Evolutionary conservation across 192 early-diverging fungal species (phyloP).

Genomic region (Thoreauomyces humboldtii): DNA sequence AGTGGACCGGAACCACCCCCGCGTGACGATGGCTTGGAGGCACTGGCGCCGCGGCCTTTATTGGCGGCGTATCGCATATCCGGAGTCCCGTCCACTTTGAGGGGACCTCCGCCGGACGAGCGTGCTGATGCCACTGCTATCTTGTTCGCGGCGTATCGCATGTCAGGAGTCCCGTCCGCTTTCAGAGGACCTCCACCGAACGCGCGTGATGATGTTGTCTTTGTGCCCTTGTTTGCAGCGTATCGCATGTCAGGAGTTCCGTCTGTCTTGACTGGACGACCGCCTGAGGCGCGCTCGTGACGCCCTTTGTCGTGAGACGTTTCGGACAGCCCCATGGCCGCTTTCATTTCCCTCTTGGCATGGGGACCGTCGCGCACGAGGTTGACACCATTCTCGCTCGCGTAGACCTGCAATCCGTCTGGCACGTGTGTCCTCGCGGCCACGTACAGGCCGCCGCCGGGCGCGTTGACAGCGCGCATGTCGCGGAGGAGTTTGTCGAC

Average conservation of each 20-base stretch:
- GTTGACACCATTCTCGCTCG: not conserved
- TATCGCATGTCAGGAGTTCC: slow-evolving; percentile 4
- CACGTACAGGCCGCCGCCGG: not conserved
- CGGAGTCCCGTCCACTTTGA: slow-evolving; percentile 1
- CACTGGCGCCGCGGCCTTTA: too few relatives aligned
- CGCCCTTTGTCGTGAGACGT: too few relatives aligned
- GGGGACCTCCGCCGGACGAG: not conserved
- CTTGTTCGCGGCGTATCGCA: slow-evolving; percentile 2
- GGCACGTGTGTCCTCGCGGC: not conserved
- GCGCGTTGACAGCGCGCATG: slow-evolving; percentile 1
- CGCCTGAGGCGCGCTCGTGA: too few relatives aligned
- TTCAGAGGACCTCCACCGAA: slow-evolving; percentile 11
- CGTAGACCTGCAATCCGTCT: not conserved
- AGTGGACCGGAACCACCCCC: too few relatives aligned
- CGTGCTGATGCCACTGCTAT: not conserved
- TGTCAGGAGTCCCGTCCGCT: slow-evolving; percentile 1
- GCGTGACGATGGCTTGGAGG: too few relatives aligned
- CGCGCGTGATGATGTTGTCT: too few relatives aligned
- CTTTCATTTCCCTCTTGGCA: not conserved
- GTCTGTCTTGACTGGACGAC: not conserved
- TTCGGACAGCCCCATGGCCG: too few relatives aligned
- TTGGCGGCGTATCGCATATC: slow-evolving; percentile 8
- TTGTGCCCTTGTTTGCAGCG: not conserved
- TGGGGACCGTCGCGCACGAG: not conserved
- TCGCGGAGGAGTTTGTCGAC: slow-evolving; percentile 1